These are phyloP conservation scores for Alliaria petiolata DNA, from an alignment of 345 rosid genomes.

Conservation along the genomic window DNA sequence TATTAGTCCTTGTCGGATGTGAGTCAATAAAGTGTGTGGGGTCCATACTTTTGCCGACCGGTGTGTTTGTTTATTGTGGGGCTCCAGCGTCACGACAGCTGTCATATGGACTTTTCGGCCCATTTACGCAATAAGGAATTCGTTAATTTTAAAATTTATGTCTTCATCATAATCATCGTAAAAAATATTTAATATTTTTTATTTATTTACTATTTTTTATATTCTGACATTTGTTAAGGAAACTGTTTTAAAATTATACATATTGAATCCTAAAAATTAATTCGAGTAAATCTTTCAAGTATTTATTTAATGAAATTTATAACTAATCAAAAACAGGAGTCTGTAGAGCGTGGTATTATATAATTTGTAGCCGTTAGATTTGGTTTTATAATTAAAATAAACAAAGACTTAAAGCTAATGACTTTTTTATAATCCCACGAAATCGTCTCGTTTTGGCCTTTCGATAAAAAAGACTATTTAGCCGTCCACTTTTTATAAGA, in stretches of 20 bases:
- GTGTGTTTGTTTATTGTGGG: conserved; percentile 1
- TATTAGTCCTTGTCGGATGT: neutral
- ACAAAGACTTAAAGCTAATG: neutral
- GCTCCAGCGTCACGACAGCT: conserved; percentile 9
- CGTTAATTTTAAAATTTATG: neutral
- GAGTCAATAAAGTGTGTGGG: neutral
- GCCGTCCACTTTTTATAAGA: conserved; percentile 15
- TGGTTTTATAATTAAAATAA: neutral
- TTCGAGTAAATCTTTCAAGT: neutral
- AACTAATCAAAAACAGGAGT: neutral
- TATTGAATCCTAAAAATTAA: neutral
- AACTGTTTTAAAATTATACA: too few relatives aligned
- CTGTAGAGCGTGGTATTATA: conserved; percentile 5
- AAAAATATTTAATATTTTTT: neutral
- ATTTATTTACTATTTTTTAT: too few relatives aligned
- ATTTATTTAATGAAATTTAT: neutral
- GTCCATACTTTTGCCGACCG: conserved; percentile 6
- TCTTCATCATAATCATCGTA: neutral
- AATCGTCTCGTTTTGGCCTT: conserved; percentile 22
- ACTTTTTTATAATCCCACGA: conserved; percentile 21
- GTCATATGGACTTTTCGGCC: conserved; percentile 3
- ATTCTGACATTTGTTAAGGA: neutral
- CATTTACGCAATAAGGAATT: neutral
- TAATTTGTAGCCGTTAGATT: conserved; percentile 20
- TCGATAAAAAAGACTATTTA: neutral